These are phyloP conservation scores for Aureobasidium sp. DNA, from an alignment of 2,329 filamentous ascomycete species.

Conservation along the genomic window DNA sequence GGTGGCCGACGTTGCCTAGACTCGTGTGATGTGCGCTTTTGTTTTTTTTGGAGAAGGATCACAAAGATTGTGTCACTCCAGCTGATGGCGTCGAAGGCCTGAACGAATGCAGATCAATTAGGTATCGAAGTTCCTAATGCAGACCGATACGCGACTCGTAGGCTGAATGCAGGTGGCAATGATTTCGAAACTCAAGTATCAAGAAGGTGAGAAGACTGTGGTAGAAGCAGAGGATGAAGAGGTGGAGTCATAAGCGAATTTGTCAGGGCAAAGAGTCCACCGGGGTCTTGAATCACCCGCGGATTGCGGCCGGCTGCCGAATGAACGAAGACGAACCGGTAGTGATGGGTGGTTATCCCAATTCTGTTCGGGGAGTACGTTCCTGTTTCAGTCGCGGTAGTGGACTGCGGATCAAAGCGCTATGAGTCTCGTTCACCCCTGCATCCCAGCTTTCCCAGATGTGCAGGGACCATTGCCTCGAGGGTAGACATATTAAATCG, in stretches of 20 bases:
- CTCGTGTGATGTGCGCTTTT: neutral
- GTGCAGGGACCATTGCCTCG: neutral
- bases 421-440: neutral
- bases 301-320: neutral
- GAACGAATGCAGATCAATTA: neutral
- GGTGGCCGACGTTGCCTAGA: neutral
- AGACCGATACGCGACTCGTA: neutral
- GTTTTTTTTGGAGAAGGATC: neutral
- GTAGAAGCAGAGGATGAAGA: neutral
- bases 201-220: neutral
- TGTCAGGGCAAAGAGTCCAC: neutral
- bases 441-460: neutral
- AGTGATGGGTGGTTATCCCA: neutral
- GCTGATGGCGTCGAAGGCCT: neutral
- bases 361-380: neutral
- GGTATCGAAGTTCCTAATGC: neutral
- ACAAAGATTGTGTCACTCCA: constrained; percentile 2
- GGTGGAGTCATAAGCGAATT: neutral
- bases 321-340: neutral
- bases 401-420: neutral
- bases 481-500: neutral
- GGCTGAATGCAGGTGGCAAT: neutral
- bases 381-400: neutral
- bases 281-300: neutral
- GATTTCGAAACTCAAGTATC: neutral